These are phyloP conservation scores for Suillus clintonianus DNA, from an alignment of 768 basidiomycete genomes.

Conservation along the genomic window DNA sequence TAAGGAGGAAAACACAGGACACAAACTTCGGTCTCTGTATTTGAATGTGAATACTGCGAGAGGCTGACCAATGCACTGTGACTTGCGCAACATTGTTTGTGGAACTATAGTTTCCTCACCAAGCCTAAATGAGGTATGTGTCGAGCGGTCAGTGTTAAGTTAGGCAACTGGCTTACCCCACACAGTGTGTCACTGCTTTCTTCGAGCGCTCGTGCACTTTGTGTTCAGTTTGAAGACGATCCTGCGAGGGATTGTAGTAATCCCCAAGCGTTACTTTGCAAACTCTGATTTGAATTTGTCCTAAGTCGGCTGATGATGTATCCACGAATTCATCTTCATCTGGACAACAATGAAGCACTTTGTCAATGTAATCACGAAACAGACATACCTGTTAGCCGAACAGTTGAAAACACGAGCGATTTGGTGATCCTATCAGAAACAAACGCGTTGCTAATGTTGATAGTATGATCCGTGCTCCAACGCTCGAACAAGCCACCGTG, in stretches of 20 bases:
- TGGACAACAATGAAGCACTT: conserved; percentile 14
- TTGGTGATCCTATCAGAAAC: conserved; percentile 18
- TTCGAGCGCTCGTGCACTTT: conserved; percentile 33
- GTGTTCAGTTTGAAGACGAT: conserved; percentile 2
- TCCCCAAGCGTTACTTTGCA: background rate
- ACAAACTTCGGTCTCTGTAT: conserved; percentile 28
- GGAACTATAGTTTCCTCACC: conserved; percentile 17
- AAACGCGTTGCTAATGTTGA: background rate
- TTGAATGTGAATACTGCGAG: conserved; percentile 30
- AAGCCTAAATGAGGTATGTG: conserved; percentile 16
- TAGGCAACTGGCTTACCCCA: conserved; percentile 19
- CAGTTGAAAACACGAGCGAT: conserved; percentile 27
- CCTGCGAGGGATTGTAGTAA: background rate
- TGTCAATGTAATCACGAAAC: background rate
- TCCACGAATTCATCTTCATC: conserved; percentile 28
- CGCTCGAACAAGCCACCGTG: conserved; percentile 10
- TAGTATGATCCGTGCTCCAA: background rate
- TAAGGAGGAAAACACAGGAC: conserved; percentile 5
- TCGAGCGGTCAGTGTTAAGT: background rate
- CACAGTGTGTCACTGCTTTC: conserved; percentile 31
- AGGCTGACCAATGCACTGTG: conserved; percentile 9
- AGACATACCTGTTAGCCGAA: conserved; percentile 30
- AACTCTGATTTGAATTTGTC: conserved; percentile 2
- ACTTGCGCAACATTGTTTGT: background rate
- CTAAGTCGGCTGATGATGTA: conserved; percentile 11